Percentiles rank a stretch among this genome's conserved stretches.
Conservation (phyloP, 495 filamentous ascomycete genomes). For the Pseudomonodictys pantanalensis region DNA sequence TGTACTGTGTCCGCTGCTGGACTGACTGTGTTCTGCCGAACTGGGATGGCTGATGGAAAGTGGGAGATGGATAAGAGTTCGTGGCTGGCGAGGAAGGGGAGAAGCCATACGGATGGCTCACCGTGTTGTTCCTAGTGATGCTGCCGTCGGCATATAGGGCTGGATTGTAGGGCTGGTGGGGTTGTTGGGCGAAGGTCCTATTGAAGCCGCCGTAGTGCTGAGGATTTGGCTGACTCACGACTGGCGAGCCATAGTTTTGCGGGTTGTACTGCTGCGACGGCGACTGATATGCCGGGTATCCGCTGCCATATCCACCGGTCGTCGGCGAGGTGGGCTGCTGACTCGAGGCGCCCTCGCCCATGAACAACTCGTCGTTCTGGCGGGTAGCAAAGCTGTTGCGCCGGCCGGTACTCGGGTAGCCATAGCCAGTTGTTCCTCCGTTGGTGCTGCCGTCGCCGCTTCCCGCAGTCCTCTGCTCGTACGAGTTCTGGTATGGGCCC, state of each 20-base stretch:
- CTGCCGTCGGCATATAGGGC: conserved; percentile 51
- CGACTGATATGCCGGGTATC: conserved; percentile 32
- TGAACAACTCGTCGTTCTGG: conserved; percentile 46
- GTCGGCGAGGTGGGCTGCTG: conserved; percentile 5
- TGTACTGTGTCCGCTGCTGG: conserved; percentile 27
- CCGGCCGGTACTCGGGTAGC: conserved; percentile 40
- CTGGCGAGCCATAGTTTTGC: conserved; percentile 68
- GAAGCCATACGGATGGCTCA: conserved; percentile 36
- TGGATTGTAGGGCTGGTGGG: conserved; percentile 69
- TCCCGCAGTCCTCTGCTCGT: conserved; percentile 55
- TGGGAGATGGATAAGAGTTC: conserved; percentile 27
- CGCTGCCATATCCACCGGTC: conserved; percentile 37
- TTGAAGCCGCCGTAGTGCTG: conserved; percentile 39
- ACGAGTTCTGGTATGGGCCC: conserved; percentile 33
- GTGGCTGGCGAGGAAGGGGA: conserved; percentile 29
- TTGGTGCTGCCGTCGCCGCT: conserved; percentile 77
- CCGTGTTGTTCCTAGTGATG: conserved; percentile 24
- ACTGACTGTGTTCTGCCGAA: conserved; percentile 28
- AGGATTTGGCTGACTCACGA: conserved; percentile 53
- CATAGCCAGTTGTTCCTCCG: conserved; percentile 27
- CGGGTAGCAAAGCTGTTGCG: conserved; percentile 34
- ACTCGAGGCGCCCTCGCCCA: conserved; percentile 40
- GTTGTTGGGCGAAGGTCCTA: conserved; percentile 33
- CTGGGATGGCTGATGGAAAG: conserved; percentile 30
- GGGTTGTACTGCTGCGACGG: conserved; percentile 67